phyloP scores from a whole-genome alignment of 768 basidiomycete species.

The Kwoniella botswanensis region DNA sequence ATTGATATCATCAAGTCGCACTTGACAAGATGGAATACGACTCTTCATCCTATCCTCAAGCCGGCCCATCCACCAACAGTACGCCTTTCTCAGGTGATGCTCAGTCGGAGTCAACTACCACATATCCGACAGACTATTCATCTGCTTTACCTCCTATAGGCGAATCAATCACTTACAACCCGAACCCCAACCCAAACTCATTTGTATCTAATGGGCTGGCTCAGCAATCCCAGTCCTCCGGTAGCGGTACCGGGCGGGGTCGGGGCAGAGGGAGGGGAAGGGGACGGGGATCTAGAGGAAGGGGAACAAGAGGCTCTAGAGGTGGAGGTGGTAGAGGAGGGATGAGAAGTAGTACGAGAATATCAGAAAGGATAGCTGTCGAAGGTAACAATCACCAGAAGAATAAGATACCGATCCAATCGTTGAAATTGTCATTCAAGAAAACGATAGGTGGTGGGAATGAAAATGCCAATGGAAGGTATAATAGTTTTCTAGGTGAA shows the following conservation, averaged over 20 bases:
- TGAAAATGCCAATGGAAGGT: slow-evolving; percentile 53
- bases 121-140: not conserved
- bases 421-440: slow-evolving; percentile 45
- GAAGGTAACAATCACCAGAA: slow-evolving; percentile 7
- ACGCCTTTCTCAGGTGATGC: not conserved
- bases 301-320: slow-evolving; percentile 27
- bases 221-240: not conserved
- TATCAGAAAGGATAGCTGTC: slow-evolving; percentile 21
- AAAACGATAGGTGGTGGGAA: slow-evolving; percentile 17
- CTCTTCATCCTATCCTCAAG: slow-evolving; percentile 1
- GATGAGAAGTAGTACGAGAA: slow-evolving; percentile 26
- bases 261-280: slow-evolving; percentile 38
- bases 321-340: slow-evolving; percentile 25
- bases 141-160: not conserved
- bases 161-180: not conserved
- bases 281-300: slow-evolving; percentile 28
- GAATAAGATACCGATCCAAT: slow-evolving; percentile 10
- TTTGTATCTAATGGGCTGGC: not conserved
- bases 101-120: not conserved
- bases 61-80: slow-evolving; percentile 1
- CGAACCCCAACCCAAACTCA: not conserved
- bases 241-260: slow-evolving; percentile 7
- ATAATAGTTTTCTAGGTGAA: slow-evolving; percentile 84
- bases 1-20: too few relatives aligned
- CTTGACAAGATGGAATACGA: slow-evolving; percentile 8